These are phyloP conservation scores for Fusarium denticulatum DNA, from an alignment of 2,329 filamentous ascomycete genomes.

Conservation along the genomic window DNA sequence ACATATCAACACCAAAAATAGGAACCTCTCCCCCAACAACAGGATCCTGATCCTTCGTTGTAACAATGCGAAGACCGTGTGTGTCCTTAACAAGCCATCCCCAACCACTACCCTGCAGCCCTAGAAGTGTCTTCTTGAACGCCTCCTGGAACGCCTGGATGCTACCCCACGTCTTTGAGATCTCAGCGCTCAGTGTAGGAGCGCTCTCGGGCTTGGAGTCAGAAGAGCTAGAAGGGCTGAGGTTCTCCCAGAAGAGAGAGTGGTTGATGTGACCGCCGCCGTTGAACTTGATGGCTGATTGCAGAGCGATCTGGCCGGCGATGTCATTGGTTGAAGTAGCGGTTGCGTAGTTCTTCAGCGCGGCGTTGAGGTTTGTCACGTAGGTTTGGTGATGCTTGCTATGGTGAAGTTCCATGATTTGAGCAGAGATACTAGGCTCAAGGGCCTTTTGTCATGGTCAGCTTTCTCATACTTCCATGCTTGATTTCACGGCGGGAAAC, in stretches of 20 bases:
- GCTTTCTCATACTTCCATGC: neutral
- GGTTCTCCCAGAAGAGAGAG: conserved; percentile 89
- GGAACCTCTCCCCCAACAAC: conserved; percentile 72
- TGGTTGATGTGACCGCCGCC: conserved; percentile 95
- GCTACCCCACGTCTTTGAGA: conserved; percentile 74
- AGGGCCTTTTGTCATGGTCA: conserved; percentile 62
- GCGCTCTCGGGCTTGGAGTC: conserved; percentile 67
- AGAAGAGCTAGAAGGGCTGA: conserved; percentile 68
- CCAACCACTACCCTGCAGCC: conserved; percentile 87
- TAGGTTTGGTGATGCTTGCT: conserved; percentile 83
- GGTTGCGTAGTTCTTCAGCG: conserved; percentile 67
- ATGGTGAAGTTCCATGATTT: conserved; percentile 87
- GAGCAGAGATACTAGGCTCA: conserved; percentile 76
- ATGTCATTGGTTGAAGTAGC: conserved; percentile 68
- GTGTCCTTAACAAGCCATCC: conserved; percentile 81
- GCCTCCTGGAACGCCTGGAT: conserved; percentile 71
- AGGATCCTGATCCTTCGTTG: conserved; percentile 88
- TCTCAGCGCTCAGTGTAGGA: conserved; percentile 68
- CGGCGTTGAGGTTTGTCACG: conserved; percentile 78
- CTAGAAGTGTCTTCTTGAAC: conserved; percentile 73
- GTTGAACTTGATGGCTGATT: conserved; percentile 82
- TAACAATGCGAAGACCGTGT: conserved; percentile 73
- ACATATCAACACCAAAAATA: conserved; percentile 85
- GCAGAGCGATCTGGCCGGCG: conserved; percentile 72
- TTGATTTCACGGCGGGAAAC: conserved; percentile 39